Conservation (phyloP, 371 early-diverging fungal genomes). For the Circinella umbellata region DNA sequence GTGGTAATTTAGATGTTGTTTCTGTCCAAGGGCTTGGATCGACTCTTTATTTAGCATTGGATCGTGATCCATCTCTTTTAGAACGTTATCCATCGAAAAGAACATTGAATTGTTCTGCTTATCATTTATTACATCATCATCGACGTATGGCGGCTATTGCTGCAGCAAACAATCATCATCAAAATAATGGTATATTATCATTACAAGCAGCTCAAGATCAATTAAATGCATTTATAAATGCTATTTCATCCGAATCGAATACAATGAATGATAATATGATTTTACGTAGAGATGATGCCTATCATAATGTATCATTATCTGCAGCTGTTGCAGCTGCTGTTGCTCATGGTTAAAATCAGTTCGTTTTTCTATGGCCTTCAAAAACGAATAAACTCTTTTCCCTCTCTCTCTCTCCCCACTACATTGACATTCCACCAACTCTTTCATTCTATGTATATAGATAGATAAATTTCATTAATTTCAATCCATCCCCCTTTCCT, state of each 20-base stretch:
- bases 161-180: constrained; percentile 6
- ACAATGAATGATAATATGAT: too few relatives aligned
- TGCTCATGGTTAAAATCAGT: constrained; percentile 42
- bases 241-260: constrained; percentile 18
- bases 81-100: constrained; percentile 56
- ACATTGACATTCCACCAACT: too few relatives aligned
- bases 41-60: constrained; percentile 74
- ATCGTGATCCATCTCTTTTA: constrained; percentile 55
- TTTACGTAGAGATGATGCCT: constrained; percentile 23
- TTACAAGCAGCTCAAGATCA: constrained; percentile 36
- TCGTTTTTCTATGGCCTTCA: neutral
- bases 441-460: too few relatives aligned
- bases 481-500: too few relatives aligned
- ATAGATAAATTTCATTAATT: too few relatives aligned
- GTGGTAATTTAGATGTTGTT: constrained; percentile 73
- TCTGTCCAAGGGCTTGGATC: constrained; percentile 80
- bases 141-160: constrained; percentile 34
- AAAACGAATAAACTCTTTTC: too few relatives aligned
- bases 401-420: too few relatives aligned
- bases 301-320: constrained; percentile 38
- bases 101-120: constrained; percentile 24
- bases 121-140: constrained; percentile 41
- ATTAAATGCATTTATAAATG: constrained; percentile 37
- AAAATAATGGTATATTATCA: constrained; percentile 11
- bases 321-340: constrained; percentile 50